These are phyloP conservation scores for Cylindrotheca fusiformis DNA, from an alignment of 108 stramenopile species.

Conservation along the genomic window DNA sequence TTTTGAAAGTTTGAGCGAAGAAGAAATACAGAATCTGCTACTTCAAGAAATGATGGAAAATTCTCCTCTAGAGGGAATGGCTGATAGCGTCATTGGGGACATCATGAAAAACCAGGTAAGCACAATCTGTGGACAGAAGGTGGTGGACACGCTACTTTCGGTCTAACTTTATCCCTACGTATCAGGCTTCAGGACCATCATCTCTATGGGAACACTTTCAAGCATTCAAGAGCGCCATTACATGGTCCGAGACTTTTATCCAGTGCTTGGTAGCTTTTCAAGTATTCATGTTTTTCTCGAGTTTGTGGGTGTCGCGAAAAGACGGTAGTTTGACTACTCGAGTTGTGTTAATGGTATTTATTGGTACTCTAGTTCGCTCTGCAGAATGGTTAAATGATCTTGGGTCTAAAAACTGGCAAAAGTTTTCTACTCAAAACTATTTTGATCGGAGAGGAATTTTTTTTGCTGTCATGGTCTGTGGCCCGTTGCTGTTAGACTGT, in stretches of 20 bases:
- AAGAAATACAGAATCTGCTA: slow-evolving; percentile 19
- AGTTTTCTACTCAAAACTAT: slow-evolving; percentile 87
- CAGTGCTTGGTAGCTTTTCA: slow-evolving; percentile 63
- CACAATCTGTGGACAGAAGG: slow-evolving; percentile 2
- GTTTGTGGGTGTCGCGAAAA: slow-evolving; percentile 34
- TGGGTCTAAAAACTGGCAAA: slow-evolving; percentile 58
- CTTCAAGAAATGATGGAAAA: slow-evolving; percentile 25
- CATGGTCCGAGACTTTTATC: slow-evolving; percentile 81
- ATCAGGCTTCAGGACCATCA: slow-evolving; percentile 45
- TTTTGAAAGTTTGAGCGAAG: slow-evolving; percentile 13
- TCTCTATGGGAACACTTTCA: slow-evolving; percentile 67
- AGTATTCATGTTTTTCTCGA: slow-evolving; percentile 49
- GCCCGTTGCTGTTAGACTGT: slow-evolving; percentile 69
- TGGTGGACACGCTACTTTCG: not conserved
- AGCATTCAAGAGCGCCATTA: slow-evolving; percentile 77
- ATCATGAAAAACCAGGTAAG: slow-evolving; percentile 71
- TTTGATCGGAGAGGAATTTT: slow-evolving; percentile 87
- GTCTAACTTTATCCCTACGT: not conserved
- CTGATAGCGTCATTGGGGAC: slow-evolving; percentile 69
- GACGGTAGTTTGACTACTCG: slow-evolving; percentile 39
- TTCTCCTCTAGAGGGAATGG: slow-evolving; percentile 79
- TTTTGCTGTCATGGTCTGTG: slow-evolving; percentile 78
- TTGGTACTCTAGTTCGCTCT: slow-evolving; percentile 57
- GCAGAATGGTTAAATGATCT: slow-evolving; percentile 69
- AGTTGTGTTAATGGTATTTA: slow-evolving; percentile 60